Base-by-base conservation (phyloP, 1,284 basidiomycete species). In the Fistulina hepatica region DNA sequence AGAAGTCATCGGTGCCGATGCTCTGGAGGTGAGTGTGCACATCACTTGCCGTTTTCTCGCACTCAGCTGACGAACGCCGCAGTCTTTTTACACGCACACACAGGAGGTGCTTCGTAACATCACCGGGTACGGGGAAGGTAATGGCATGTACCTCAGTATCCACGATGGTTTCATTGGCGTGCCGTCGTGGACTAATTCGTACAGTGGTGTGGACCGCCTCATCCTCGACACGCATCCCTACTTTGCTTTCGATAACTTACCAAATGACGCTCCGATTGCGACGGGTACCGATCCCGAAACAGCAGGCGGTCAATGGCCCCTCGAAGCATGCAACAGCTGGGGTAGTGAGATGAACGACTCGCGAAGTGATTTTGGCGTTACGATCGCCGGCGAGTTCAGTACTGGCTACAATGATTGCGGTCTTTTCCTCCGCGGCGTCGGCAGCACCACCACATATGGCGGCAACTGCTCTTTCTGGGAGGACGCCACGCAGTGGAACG, bases 141-240 rank as follows among this genome's bases (percentile, higher is more conserved):
- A 89, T 5, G 91, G 90, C 0, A 79, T 89, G 1, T 77, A 73
- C 53, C 69, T 94, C 30, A 71, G 76, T 11, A 70, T 82, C 42
- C 88, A 90, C 49, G 89, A 94, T 48, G 86, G 77, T 19, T 92
- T 94, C 65, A 47, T 63, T 21, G 71, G 71, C n/a, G 53, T 77
- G 16, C 34, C 45, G 6, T 41, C 57, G 0, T 93, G 85, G 81
- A 61, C 62, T 33, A 67, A 66, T 43, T 92, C 84, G 67, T 56
- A 92, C 44, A 60, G 71, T 21, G 80, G 83, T 35, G 71, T 79
- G 8, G 91, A 95, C 60, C 79, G 91, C 33, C 61, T 82, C 35
- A 67, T 72, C 9, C 56, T 93, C 32, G 92, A 97, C 58, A 67
- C 69, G 6, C 86, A 92, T 51, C 80, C 78, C 3, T 86, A 86